Conservation (phyloP, 2,329 filamentous ascomycete genomes). For the Xylariaceae sp. region DNA sequence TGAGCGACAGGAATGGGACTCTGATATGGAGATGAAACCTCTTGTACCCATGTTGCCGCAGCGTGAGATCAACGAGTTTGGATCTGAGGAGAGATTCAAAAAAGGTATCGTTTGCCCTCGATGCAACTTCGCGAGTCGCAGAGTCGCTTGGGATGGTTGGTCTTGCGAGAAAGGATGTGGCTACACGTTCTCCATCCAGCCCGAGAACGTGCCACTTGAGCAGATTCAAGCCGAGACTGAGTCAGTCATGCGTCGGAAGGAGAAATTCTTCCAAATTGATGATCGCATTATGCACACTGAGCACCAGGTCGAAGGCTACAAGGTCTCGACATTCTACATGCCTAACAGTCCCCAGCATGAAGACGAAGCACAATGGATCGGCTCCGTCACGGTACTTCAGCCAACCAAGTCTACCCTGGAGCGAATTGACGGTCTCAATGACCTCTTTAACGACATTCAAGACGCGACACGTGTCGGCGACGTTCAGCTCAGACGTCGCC, state of each 20-base stretch:
- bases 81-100: conserved; percentile 49
- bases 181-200: conserved; percentile 34
- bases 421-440: conserved; percentile 52
- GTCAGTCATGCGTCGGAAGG: not conserved
- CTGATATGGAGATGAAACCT: conserved; percentile 33
- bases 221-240: conserved; percentile 21
- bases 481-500: conserved; percentile 42
- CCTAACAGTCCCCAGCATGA: conserved; percentile 34
- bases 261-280: conserved; percentile 7
- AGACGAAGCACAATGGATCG: conserved; percentile 34
- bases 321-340: conserved; percentile 31
- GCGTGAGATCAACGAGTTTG: conserved; percentile 27
- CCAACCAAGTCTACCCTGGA: conserved; percentile 49
- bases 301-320: conserved; percentile 33
- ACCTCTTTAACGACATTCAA: conserved; percentile 52
- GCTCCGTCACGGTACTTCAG: conserved; percentile 51
- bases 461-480: conserved; percentile 25
- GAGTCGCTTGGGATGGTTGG: conserved; percentile 59
- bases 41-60: conserved; percentile 28
- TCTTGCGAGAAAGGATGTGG: conserved; percentile 51
- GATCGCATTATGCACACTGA: not conserved
- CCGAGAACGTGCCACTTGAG: conserved; percentile 21
- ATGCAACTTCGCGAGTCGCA: conserved; percentile 57
- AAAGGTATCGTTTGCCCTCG: conserved; percentile 61
- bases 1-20: conserved; percentile 42